A percentile compares a stretch with the other conserved stretches of the same genome.
phyloP scores from a whole-genome alignment of 2,329 filamentous ascomycete genomes.

The Verticillium klebahnii region DNA sequence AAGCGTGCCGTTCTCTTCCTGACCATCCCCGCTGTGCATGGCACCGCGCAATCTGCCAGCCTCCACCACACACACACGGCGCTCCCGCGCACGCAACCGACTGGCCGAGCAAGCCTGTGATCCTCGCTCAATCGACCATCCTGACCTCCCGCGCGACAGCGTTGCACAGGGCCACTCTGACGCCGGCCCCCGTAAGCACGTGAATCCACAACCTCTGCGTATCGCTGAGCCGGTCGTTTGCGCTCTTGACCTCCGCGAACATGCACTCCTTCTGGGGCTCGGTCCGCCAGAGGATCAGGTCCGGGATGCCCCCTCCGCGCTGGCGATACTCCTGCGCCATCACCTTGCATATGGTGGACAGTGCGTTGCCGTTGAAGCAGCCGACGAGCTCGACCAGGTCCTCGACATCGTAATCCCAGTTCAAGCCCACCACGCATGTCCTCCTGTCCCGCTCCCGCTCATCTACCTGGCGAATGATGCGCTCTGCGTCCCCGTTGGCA shows the following conservation, averaged over 20 bases:
- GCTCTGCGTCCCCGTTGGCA: conserved; percentile 70
- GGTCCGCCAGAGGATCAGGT: conserved; percentile 81
- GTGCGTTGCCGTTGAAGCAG: conserved; percentile 75
- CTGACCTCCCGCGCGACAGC: conserved; percentile 51
- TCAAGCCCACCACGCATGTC: conserved; percentile 85
- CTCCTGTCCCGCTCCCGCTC: conserved; percentile 60
- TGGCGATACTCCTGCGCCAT: conserved; percentile 92
- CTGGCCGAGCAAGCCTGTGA: neutral
- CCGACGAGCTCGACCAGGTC: conserved; percentile 75
- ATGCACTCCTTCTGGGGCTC: conserved; percentile 49
- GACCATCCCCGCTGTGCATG: neutral
- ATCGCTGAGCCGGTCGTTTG: conserved; percentile 91
- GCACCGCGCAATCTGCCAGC: neutral
- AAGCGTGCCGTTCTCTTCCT: neutral
- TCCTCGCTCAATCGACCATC: conserved; percentile 29
- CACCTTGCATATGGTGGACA: conserved; percentile 85
- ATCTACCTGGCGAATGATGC: conserved; percentile 65
- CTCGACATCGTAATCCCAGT: conserved; percentile 79
- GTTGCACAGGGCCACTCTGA: conserved; percentile 78
- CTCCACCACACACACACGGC: neutral
- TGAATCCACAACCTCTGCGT: conserved; percentile 97
- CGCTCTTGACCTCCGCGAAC: conserved; percentile 77
- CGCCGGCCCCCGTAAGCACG: conserved; percentile 78
- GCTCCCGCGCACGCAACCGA: neutral
- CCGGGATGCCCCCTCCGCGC: conserved; percentile 82